Evolutionary conservation across 495 filamentous ascomycete species (phyloP).

Genomic region (Cenococcum geophilum): DNA sequence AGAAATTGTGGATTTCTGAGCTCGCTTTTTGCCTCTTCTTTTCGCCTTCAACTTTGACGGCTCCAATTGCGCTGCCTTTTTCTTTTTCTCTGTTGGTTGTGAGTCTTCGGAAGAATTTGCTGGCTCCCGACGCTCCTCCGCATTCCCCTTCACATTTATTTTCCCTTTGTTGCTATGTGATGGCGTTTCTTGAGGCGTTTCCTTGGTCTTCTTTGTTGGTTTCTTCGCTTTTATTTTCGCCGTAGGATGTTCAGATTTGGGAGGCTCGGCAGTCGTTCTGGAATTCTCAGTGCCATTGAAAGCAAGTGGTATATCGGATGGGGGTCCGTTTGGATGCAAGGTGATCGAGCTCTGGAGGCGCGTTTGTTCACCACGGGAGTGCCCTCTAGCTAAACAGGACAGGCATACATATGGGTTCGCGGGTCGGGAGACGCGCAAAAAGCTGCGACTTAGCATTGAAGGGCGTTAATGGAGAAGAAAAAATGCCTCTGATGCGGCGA

Average conservation of each 20-base stretch:
- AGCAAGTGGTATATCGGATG: not conserved
- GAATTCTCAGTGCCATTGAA: not conserved
- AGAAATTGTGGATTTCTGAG: no score
- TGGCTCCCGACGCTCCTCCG: no score
- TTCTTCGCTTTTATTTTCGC: not conserved
- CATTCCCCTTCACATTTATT: no score
- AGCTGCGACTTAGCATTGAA: conserved; percentile 10
- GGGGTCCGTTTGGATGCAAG: not conserved
- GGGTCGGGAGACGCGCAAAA: not conserved
- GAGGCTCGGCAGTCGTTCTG: not conserved
- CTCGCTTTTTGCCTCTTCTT: no score
- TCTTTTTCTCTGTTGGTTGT: no score
- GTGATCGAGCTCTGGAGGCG: conserved; percentile 2
- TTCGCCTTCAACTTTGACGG: no score
- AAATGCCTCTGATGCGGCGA: no score
- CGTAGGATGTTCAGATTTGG: not conserved
- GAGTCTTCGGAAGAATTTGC: no score
- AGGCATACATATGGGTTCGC: conserved; percentile 7
- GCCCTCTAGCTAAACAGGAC: conserved; percentile 3
- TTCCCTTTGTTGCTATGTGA: no score
- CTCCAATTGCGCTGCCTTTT: no score
- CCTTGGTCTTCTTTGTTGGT: no score
- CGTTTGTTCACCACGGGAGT: not conserved
- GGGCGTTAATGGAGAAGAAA: not conserved
- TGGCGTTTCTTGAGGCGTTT: no score